A percentile compares a stretch with the other conserved stretches of the same genome.
Conservation (phyloP, 768 basidiomycete species). For the Pleurotus cornucopiae region DNA sequence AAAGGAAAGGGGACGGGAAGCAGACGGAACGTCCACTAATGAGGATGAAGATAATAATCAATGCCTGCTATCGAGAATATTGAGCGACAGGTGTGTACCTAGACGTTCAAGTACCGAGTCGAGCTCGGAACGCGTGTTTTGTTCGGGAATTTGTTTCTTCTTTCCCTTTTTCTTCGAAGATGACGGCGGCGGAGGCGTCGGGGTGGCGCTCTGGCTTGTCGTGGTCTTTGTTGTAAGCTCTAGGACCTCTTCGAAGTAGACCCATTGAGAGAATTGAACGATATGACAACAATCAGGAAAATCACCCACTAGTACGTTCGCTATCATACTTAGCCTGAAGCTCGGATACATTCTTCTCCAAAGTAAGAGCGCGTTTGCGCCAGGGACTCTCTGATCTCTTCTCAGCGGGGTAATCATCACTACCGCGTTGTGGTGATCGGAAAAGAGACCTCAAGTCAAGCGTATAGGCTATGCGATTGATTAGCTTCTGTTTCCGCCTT, state of each 20-base stretch:
- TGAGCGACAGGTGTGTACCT: too few species aligned
- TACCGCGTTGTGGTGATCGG: conserved; percentile 10
- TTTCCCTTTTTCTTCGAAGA: conserved; percentile 14
- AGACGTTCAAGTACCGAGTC: too few species aligned
- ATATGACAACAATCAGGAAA: background rate
- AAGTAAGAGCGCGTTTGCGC: conserved; percentile 34
- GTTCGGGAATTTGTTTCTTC: conserved; percentile 13
- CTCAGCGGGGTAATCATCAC: background rate
- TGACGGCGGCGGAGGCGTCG: conserved; percentile 1
- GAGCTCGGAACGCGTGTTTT: too few species aligned
- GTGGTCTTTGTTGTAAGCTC: conserved; percentile 9
- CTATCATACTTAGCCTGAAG: conserved; percentile 37
- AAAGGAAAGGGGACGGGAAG: background rate
- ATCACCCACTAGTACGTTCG: conserved; percentile 35
- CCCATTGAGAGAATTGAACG: conserved; percentile 7
- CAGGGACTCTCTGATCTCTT: conserved; percentile 23
- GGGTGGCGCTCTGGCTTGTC: conserved; percentile 12
- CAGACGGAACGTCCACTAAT: background rate
- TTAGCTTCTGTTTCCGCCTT: background rate
- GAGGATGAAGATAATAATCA: too few species aligned
- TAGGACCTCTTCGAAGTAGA: conserved; percentile 10
- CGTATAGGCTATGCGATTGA: conserved; percentile 33
- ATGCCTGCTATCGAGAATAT: too few species aligned
- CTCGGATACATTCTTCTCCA: conserved; percentile 33
- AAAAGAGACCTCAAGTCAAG: conserved; percentile 30